Percentiles rank a stretch among this genome's conserved stretches.
Conservation (phyloP, 208 protist species). For the Crithidia brevicula region DNA sequence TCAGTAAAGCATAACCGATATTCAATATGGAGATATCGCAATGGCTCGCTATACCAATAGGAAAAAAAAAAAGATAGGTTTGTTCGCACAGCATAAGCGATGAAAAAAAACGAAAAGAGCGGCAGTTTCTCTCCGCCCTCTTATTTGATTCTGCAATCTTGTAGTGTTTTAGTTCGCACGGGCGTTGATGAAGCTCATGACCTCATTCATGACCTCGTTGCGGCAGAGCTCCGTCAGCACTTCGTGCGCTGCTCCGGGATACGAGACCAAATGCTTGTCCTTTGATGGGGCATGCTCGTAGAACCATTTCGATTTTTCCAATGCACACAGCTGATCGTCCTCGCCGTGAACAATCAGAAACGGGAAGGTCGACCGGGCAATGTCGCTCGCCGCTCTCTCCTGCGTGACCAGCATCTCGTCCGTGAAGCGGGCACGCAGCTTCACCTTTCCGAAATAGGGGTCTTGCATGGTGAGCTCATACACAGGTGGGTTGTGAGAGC, state of each 20-base stretch:
- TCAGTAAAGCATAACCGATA: too few species aligned
- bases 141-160: too few species aligned
- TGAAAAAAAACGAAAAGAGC: too few species aligned
- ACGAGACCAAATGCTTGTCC: constrained; percentile 60
- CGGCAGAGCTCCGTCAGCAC: constrained; percentile 69
- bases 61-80: neutral
- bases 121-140: too few species aligned
- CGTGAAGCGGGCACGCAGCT: constrained; percentile 52
- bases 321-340: constrained; percentile 50
- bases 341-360: constrained; percentile 72
- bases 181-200: constrained; percentile 57
- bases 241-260: constrained; percentile 55
- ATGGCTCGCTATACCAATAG: too few species aligned
- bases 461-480: constrained; percentile 66
- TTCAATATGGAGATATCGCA: neutral
- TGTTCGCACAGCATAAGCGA: constrained; percentile 3
- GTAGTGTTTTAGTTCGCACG: constrained; percentile 8
- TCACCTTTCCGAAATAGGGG: constrained; percentile 45
- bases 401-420: constrained; percentile 55
- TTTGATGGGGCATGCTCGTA: constrained; percentile 37
- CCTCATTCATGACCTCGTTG: constrained; percentile 50
- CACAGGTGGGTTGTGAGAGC: constrained; percentile 56
- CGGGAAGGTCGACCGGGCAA: constrained; percentile 40
- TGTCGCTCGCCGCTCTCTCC: constrained; percentile 33
- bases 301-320: constrained; percentile 47